Base-by-base conservation (phyloP, 2,329 filamentous ascomycete genomes). In the Lachnellula suecica region DNA sequence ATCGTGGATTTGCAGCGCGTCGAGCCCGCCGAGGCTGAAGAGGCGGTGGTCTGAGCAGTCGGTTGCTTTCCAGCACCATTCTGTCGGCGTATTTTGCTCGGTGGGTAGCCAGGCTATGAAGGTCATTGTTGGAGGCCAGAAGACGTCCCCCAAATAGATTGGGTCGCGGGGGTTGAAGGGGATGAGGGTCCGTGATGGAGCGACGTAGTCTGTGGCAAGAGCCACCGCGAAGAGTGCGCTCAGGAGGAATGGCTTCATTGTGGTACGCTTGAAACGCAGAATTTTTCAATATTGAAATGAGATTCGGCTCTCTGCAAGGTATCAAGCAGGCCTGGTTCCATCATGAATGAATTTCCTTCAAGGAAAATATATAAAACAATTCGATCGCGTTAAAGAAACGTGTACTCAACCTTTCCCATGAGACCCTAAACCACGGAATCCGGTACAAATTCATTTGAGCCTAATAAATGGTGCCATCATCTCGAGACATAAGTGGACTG, bases 81-180 rank as follows among this genome's bases (percentile, higher is more conserved):
- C 56, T 25, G 52, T 53, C 2, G 51, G 49, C 5, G 45, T 42
- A 17, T 57, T 49, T 13, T 50, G 25, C n/a, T 51, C 45, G 17
- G 46, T 49, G 19, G 63, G 58, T 1, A 59, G 56, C 59, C 63
- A 66, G 38, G 63, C 64, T 1, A 65, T 40, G 38, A 65, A 57
- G 7, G 54, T 60, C 62, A 65, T 60, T n/a, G 54, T 49, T 24
- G 64, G 63, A 2, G 64, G 60, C 48, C 52, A 60, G 53, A 66
- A 66, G 20, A 63, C 57, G 20, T 65, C 56, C 44, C 62, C 64
- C 6, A 66, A 52, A 47, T 65, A 64, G 37, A 66, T 64, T 9
- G 63, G 62, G n/a, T 51, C 41, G 17, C 49, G 27, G 24, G 56
- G 48, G 27, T 60, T 52, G 15, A 58, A 23, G 20, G 38, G 52